Conservation (phyloP, 495 filamentous ascomycete species). For the Aspergillus homomorphus region DNA sequence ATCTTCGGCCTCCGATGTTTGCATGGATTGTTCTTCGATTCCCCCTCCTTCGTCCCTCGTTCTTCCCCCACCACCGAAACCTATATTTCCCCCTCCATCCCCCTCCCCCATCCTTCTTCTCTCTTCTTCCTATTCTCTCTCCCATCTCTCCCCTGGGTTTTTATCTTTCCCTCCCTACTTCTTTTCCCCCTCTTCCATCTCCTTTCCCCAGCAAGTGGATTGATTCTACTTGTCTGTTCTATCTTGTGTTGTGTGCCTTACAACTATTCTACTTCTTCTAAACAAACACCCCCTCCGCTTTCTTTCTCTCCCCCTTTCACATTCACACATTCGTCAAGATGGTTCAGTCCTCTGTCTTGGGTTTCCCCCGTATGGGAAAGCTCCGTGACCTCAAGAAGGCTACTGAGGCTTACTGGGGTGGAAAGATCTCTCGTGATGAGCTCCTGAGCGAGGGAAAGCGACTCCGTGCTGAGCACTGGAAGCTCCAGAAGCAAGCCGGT, state of each 20-base stretch:
- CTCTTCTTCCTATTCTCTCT: slow-evolving; percentile 16
- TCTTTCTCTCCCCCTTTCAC: slow-evolving; percentile 14
- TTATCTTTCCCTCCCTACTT: slow-evolving; percentile 7
- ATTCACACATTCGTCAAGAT: slow-evolving; percentile 55
- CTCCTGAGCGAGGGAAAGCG: slow-evolving; percentile 93
- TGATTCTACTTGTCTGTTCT: slow-evolving; percentile 23
- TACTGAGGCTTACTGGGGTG: slow-evolving; percentile 95
- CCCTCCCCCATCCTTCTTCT: slow-evolving; percentile 17
- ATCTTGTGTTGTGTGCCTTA: slow-evolving; percentile 7
- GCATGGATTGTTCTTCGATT: no score
- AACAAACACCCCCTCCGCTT: slow-evolving; percentile 19
- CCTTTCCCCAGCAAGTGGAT: slow-evolving; percentile 17
- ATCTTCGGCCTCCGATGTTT: slow-evolving; percentile 29
- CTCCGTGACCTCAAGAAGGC: slow-evolving; percentile 99
- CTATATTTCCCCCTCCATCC: slow-evolving; percentile 19
- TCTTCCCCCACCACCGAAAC: slow-evolving; percentile 23
- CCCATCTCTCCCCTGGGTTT: slow-evolving; percentile 11
- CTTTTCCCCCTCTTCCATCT: slow-evolving; percentile 8
- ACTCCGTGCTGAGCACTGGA: slow-evolving; percentile 94
- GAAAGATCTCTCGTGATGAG: slow-evolving; percentile 83
- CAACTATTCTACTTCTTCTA: neutral
- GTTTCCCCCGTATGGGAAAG: slow-evolving; percentile 92
- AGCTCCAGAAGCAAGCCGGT: slow-evolving; percentile 97
- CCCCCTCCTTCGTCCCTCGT: slow-evolving; percentile 20
- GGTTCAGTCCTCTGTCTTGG: slow-evolving; percentile 79